A percentile compares a stretch with the other conserved stretches of the same genome.
phyloP scores from a whole-genome alignment of 768 basidiomycete species.

The Tremella fuciformis region DNA sequence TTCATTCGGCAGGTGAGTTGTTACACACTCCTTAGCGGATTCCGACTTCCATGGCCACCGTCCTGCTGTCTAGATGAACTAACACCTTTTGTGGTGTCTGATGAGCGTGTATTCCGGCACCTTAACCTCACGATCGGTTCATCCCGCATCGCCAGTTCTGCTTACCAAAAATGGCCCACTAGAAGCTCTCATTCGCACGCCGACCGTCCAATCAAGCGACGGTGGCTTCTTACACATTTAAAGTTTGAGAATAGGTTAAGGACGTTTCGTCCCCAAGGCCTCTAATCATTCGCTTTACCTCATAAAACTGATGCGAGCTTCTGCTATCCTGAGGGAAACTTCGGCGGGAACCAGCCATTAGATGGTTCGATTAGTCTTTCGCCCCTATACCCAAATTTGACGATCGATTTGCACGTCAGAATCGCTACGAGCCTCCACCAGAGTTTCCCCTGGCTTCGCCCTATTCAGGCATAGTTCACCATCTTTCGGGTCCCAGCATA shows the following conservation, averaged over 20 bases:
- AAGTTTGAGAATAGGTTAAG: slow-evolving; percentile 79
- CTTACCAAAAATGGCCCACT: slow-evolving; percentile 73
- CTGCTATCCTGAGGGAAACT: slow-evolving; percentile 78
- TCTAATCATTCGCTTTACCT: slow-evolving; percentile 76
- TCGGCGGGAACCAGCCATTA: slow-evolving; percentile 90
- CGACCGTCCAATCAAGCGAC: slow-evolving; percentile 10
- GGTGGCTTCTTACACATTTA: slow-evolving; percentile 61
- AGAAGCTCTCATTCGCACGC: slow-evolving; percentile 65
- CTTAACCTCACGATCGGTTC: slow-evolving; percentile 70
- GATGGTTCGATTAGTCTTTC: slow-evolving; percentile 92
- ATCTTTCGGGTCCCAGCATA: slow-evolving; percentile 86
- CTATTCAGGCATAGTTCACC: slow-evolving; percentile 87
- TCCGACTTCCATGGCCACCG: slow-evolving; percentile 82
- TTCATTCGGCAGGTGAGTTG: slow-evolving; percentile 87
- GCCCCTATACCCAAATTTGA: slow-evolving; percentile 93
- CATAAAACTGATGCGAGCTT: slow-evolving; percentile 61
- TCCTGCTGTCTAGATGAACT: slow-evolving; percentile 85
- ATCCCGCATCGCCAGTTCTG: slow-evolving; percentile 71
- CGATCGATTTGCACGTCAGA: slow-evolving; percentile 96
- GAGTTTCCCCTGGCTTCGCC: slow-evolving; percentile 94
- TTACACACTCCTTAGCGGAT: slow-evolving; percentile 83
- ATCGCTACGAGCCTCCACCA: slow-evolving; percentile 93
- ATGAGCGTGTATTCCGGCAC: slow-evolving; percentile 67
- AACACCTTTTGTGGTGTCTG: slow-evolving; percentile 82
- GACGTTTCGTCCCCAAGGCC: slow-evolving; percentile 83